Evolutionary conservation across 1,139 yeast species (phyloP).

Genomic region (Scheffersomyces parashehatae): DNA sequence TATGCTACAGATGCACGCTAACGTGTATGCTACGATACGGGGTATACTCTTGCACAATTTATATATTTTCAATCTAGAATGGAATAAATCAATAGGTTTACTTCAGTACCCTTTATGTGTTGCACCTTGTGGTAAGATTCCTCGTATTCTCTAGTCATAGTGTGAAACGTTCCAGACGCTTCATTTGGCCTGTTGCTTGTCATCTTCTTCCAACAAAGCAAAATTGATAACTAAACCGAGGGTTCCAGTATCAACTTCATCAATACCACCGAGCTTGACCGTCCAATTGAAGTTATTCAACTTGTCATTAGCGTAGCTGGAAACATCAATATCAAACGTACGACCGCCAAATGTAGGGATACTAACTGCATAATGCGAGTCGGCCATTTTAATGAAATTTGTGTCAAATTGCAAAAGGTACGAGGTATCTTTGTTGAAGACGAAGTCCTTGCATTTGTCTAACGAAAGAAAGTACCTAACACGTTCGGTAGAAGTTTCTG

Average conservation of each 20-base stretch:
- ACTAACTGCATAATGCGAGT: conserved; percentile 42
- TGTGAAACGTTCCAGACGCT: too few species aligned
- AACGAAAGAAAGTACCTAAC: conserved; percentile 33
- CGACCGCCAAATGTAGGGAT: conserved; percentile 41
- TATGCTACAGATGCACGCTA: too few species aligned
- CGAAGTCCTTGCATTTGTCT: conserved; percentile 32
- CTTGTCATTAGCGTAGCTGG: conserved; percentile 41
- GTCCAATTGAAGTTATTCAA: conserved; percentile 48
- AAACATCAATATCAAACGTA: conserved; percentile 44
- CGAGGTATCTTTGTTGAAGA: conserved; percentile 23
- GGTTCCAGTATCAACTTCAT: conserved; percentile 37
- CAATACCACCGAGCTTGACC: conserved; percentile 39
- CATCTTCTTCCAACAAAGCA: conserved; percentile 34
- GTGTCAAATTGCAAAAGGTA: conserved; percentile 43
- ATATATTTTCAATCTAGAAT: too few species aligned
- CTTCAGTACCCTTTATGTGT: too few species aligned
- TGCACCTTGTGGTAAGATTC: too few species aligned
- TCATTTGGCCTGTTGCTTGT: background rate
- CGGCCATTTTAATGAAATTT: conserved; percentile 39
- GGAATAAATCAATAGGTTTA: too few species aligned
- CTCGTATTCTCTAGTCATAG: too few species aligned
- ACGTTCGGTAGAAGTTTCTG: conserved; percentile 30
- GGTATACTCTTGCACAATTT: too few species aligned
- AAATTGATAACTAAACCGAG: conserved; percentile 43
- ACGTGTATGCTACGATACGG: too few species aligned